phyloP scores from a whole-genome alignment of 768 basidiomycete species.

The Tylopilus sp. region DNA sequence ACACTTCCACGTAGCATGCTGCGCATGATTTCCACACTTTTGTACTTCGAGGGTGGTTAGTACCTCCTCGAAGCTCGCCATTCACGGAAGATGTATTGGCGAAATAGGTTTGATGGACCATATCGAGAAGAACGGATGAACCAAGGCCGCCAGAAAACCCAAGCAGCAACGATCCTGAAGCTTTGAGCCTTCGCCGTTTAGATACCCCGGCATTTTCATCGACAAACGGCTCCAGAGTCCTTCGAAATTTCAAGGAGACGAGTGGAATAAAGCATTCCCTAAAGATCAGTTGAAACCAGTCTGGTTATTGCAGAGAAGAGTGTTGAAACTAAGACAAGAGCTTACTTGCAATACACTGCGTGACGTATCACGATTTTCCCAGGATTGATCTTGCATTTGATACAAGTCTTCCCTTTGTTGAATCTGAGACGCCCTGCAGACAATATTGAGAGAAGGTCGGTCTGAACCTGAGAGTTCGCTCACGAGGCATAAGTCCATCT shows the following conservation, averaged over 20 bases:
- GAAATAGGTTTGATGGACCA: conserved; percentile 61
- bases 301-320: conserved; percentile 7
- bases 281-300: neutral
- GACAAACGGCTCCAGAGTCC: conserved; percentile 59
- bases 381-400: conserved; percentile 65
- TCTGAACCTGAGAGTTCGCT: conserved; percentile 20
- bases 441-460: neutral
- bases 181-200: conserved; percentile 57
- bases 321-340: neutral
- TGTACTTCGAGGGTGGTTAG: conserved; percentile 60
- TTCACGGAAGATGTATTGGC: conserved; percentile 22
- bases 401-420: conserved; percentile 62
- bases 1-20: conserved; percentile 71
- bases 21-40: conserved; percentile 59
- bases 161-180: conserved; percentile 63
- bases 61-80: conserved; percentile 47
- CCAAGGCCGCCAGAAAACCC: conserved; percentile 80
- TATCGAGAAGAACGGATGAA: conserved; percentile 68
- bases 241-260: conserved; percentile 60
- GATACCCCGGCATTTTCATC: conserved; percentile 54
- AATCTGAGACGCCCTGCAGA: conserved; percentile 58
- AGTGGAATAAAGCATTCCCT: conserved; percentile 69
- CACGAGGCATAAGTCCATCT: conserved; percentile 68
- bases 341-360: conserved; percentile 83
- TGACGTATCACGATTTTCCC: conserved; percentile 76